Evolutionary conservation across 2,329 filamentous ascomycete species (phyloP).

Genomic region (Massarina eburnea): DNA sequence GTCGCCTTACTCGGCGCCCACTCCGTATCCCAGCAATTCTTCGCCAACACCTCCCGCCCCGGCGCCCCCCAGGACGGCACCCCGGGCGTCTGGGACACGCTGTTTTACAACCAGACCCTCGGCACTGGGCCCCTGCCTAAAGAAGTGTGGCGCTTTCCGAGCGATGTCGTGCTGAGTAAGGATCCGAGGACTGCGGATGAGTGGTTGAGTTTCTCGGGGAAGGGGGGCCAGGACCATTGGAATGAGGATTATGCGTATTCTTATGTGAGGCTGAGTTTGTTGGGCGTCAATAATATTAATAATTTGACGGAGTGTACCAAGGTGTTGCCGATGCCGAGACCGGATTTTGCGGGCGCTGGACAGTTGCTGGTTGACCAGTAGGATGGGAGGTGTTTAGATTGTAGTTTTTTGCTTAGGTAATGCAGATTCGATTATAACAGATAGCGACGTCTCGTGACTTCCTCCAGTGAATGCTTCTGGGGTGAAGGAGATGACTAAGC

Average conservation of each 20-base stretch:
- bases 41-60: constrained; percentile 19
- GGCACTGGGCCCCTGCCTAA: constrained; percentile 21
- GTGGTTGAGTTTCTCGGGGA: constrained; percentile 20
- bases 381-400: background rate
- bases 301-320: constrained; percentile 55
- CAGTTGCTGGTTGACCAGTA: constrained; percentile 12
- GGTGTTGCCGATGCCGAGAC: constrained; percentile 41
- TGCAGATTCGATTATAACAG: no score
- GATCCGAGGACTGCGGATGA: constrained; percentile 30
- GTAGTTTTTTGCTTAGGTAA: no score
- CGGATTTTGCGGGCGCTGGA: constrained; percentile 12
- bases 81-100: constrained; percentile 35
- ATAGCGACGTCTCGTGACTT: no score
- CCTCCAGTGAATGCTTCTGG: no score
- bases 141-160: constrained; percentile 30
- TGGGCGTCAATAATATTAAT: constrained; percentile 59
- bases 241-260: constrained; percentile 47
- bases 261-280: constrained; percentile 54
- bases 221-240: constrained; percentile 13
- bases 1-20: constrained; percentile 36
- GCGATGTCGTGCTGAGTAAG: constrained; percentile 29
- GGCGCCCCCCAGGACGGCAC: constrained; percentile 33
- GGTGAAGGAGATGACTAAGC: background rate
- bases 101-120: constrained; percentile 36
- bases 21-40: constrained; percentile 31